A percentile compares a stretch with the other conserved stretches of the same genome.
phyloP scores from a whole-genome alignment of 805 yeast species.

The Saturnispora besseyi region DNA sequence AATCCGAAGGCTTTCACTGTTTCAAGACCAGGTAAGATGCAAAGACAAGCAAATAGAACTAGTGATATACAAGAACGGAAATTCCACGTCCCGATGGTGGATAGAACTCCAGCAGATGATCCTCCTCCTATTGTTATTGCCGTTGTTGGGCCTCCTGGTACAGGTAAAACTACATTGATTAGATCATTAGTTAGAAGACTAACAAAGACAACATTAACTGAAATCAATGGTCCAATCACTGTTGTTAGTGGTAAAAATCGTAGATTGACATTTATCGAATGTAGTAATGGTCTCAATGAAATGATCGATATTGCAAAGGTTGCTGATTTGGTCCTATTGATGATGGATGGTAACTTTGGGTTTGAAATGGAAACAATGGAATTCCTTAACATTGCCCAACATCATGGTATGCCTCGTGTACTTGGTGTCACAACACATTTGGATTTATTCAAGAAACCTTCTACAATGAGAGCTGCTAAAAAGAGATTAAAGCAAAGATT shows the following conservation, averaged over 20 bases:
- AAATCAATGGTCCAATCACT: constrained; percentile 92
- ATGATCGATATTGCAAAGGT: constrained; percentile 96
- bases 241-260: constrained; percentile 93
- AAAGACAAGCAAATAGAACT: constrained; percentile 72
- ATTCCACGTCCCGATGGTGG: constrained; percentile 95
- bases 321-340: constrained; percentile 80
- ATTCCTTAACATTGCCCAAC: constrained; percentile 89
- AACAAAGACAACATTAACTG: constrained; percentile 77
- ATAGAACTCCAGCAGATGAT: constrained; percentile 93
- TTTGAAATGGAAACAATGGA: constrained; percentile 99
- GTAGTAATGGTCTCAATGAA: constrained; percentile 83
- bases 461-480: constrained; percentile 84
- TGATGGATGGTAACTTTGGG: constrained; percentile 96
- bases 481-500: constrained; percentile 87
- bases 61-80: constrained; percentile 77
- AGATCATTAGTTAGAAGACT: constrained; percentile 80
- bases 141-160: constrained; percentile 98
- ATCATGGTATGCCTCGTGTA: constrained; percentile 98
- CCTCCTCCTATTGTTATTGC: constrained; percentile 97
- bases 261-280: constrained; percentile 86
- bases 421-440: constrained; percentile 93
- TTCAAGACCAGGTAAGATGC: constrained; percentile 77
- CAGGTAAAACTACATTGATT: constrained; percentile 91
- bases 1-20: constrained; percentile 82
- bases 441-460: constrained; percentile 83